phyloP scores from a whole-genome alignment of 2,329 filamentous ascomycete species.

The Trichophyton rubrum region DNA sequence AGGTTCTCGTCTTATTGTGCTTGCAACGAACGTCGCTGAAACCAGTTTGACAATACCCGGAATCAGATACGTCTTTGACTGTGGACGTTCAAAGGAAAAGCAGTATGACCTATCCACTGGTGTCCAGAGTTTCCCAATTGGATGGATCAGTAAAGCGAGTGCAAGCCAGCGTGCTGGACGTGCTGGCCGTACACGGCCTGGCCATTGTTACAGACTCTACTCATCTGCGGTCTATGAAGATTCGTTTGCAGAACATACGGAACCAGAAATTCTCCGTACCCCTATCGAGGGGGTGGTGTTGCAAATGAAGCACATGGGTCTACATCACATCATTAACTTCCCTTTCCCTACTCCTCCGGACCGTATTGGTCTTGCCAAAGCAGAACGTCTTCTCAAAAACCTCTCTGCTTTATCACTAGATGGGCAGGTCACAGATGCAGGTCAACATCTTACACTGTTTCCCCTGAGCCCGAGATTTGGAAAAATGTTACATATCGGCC shows the following conservation, averaged over 20 bases:
- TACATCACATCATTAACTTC: conserved; percentile 83
- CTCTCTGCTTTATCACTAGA: conserved; percentile 62
- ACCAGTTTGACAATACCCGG: conserved; percentile 94
- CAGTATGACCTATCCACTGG: conserved; percentile 78
- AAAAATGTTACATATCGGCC: conserved; percentile 79
- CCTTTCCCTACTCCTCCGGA: conserved; percentile 90
- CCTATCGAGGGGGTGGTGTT: conserved; percentile 87
- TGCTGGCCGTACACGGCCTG: conserved; percentile 87
- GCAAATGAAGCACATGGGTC: conserved; percentile 87
- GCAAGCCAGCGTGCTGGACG: conserved; percentile 84
- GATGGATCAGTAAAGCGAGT: conserved; percentile 96
- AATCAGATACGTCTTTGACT: conserved; percentile 91
- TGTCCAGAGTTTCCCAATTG: conserved; percentile 88
- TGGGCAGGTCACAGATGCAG: conserved; percentile 66
- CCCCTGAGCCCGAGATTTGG: conserved; percentile 83
- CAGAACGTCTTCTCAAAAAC: conserved; percentile 76
- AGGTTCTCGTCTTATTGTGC: conserved; percentile 68
- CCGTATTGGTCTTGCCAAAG: conserved; percentile 59
- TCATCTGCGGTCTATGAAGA: conserved; percentile 84
- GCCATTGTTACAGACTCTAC: conserved; percentile 90
- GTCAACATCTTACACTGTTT: conserved; percentile 73
- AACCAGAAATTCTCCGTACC: conserved; percentile 80
- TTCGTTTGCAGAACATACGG: conserved; percentile 73
- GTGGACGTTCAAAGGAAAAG: conserved; percentile 81
- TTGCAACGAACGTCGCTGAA: conserved; percentile 94